phyloP scores from a whole-genome alignment of 176 grass and related monocot genomes.

The Carex pumila region DNA sequence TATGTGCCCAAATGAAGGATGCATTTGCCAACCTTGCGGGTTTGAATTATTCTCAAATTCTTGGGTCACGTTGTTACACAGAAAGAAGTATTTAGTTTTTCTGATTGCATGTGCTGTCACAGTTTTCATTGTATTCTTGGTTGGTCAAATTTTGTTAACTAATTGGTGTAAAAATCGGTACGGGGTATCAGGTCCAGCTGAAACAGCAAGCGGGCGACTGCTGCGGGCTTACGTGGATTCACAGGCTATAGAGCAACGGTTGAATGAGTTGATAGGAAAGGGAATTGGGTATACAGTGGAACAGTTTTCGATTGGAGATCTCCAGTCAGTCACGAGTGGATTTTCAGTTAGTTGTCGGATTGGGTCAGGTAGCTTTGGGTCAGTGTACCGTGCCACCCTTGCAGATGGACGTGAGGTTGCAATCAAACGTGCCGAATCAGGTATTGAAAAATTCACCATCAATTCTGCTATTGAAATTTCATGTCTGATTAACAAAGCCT shows the following conservation, averaged over 20 bases:
- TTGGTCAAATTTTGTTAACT: not conserved
- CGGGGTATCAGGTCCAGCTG: conserved; percentile 21
- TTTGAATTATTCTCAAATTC: conserved; percentile 28
- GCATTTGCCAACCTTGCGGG: conserved; percentile 53
- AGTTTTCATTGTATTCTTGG: conserved; percentile 13
- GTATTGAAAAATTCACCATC: not conserved
- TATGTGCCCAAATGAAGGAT: conserved; percentile 26
- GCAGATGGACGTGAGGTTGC: conserved; percentile 52
- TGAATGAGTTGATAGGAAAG: conserved; percentile 26
- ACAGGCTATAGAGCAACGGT: not conserved
- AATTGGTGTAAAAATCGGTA: conserved; percentile 22
- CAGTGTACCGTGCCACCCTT: conserved; percentile 68
- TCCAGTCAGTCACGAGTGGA: conserved; percentile 42
- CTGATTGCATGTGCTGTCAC: conserved; percentile 22
- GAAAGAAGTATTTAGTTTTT: conserved; percentile 14
- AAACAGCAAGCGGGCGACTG: not conserved
- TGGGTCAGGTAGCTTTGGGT: conserved; percentile 83
- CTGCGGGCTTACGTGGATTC: not conserved
- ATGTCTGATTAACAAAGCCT: not conserved
- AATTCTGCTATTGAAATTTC: not conserved
- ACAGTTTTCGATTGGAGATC: conserved; percentile 37
- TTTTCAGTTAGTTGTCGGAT: conserved; percentile 60
- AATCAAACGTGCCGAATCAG: conserved; percentile 59
- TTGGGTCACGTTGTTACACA: not conserved
- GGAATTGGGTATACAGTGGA: conserved; percentile 43